Percentiles rank a stretch among this genome's conserved stretches.
phyloP scores from a whole-genome alignment of 345 rosid species.

The Bruguiera sexangula region DNA sequence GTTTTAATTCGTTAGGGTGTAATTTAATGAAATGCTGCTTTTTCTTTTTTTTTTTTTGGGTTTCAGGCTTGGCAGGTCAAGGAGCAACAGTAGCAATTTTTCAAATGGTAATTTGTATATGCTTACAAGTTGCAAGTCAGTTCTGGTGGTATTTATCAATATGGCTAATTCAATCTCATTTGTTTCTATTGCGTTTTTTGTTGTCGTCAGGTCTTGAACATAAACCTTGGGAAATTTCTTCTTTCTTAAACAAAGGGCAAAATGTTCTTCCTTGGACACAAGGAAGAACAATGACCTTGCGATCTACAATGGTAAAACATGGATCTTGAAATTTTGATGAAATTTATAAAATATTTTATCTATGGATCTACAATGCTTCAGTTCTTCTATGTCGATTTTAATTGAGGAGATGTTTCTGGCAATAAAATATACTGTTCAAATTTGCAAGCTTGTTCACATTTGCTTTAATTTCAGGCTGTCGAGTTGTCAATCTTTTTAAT shows the following conservation, averaged over 20 bases:
- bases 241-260: conserved; percentile 37
- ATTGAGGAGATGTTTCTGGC: conserved; percentile 1
- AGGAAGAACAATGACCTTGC: conserved; percentile 41
- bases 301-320: conserved; percentile 53
- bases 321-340: conserved; percentile 8
- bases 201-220: conserved; percentile 42
- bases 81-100: conserved; percentile 39
- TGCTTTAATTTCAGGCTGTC: conserved; percentile 40
- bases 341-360: conserved; percentile 1
- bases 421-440: background rate
- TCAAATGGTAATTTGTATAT: conserved; percentile 40
- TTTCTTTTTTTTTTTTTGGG: conserved; percentile 1
- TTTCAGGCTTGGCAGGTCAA: conserved; percentile 53
- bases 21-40: background rate
- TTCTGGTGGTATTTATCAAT: background rate
- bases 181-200: conserved; percentile 6
- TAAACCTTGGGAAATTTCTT: conserved; percentile 27
- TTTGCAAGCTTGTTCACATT: background rate
- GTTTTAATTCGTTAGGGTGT: background rate
- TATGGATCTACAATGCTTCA: background rate
- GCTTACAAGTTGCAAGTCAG: conserved; percentile 1
- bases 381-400: background rate
- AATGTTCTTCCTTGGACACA: conserved; percentile 35
- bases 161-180: background rate
- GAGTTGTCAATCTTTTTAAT: conserved; percentile 35